A percentile compares a stretch with the other conserved stretches of the same genome.
Conservation (phyloP, 805 yeast genomes). For the Torulaspora quercuum region DNA sequence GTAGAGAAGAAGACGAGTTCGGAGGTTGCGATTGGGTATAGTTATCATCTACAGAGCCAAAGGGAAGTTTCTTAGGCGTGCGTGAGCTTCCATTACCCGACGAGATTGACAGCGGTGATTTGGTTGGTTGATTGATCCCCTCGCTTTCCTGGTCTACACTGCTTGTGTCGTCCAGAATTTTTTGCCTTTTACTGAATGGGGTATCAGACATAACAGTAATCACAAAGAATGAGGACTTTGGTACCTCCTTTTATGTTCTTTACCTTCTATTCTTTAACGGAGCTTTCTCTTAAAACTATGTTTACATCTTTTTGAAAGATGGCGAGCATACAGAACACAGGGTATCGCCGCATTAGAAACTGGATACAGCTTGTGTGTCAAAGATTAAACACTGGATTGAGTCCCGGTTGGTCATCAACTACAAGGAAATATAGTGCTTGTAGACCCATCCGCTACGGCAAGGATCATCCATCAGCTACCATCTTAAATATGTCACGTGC, state of each 20-base stretch:
- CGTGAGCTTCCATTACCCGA: constrained; percentile 7
- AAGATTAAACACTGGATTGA: too few relatives aligned
- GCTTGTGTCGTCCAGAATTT: constrained; percentile 1
- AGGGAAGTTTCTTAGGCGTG: constrained; percentile 32
- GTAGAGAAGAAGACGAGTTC: constrained; percentile 22
- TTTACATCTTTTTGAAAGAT: constrained; percentile 5
- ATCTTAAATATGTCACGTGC: too few relatives aligned
- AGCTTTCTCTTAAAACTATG: constrained; percentile 4
- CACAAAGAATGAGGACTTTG: background rate
- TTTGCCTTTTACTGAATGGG: constrained; percentile 26
- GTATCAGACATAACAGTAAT: constrained; percentile 13
- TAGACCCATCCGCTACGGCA: too few relatives aligned
- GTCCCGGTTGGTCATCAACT: too few relatives aligned
- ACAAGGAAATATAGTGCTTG: too few relatives aligned
- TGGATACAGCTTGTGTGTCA: too few relatives aligned
- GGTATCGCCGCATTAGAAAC: too few relatives aligned
- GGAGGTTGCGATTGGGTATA: constrained; percentile 29
- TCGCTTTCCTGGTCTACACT: background rate
- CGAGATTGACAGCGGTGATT: constrained; percentile 13
- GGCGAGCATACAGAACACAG: constrained; percentile 18
- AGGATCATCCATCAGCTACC: too few relatives aligned
- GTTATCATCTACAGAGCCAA: constrained; percentile 24
- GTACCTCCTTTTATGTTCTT: background rate
- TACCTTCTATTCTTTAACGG: background rate
- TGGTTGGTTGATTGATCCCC: constrained; percentile 1